Base-by-base conservation (phyloP, 495 filamentous ascomycete genomes). In the Cladorrhinum samala region DNA sequence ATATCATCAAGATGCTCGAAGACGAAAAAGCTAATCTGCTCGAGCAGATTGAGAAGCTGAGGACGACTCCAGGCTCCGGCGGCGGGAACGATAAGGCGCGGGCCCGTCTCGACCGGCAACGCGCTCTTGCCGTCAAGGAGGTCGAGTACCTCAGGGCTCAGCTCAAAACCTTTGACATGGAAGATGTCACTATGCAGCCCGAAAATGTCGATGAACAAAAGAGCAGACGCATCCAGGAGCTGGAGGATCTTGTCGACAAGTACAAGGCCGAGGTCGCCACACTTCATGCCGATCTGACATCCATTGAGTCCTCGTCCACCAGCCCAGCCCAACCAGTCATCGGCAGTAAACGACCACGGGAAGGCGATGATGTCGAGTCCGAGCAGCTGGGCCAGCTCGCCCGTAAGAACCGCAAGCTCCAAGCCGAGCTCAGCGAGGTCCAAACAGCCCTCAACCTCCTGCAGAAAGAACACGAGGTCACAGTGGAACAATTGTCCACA, bases 131-230 rank as follows among this genome's bases (percentile, higher is more conserved):
- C 3, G 69, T 89, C 18, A 95, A 95, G 61, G 94, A 99, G 65
- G 88, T 94, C 6, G 89, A 96, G 56, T 93, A 92, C 65, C 77
- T 99, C 7, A 86, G 94, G 14, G 92, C 87, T 3, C 93, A 99
- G 61, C 72, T 96, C 19, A 94, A 95, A 66, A 85, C 86, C 0
- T 95, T 91, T 52, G 92, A 96, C 55, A 80, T 83, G 20, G 94
- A 97, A 68, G 91, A 96, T 65, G 77, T 78, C 39, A 92, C 90
- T 1, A 86, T 95, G 71, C 83, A 91, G 51, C 77, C 83, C 2
- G 86, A 88, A 14, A 82, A 75, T 40, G 86, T 86, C 46, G 88
- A 97, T 59, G 80, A 85, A 52, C 79, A 84, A 49, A 95, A 91
- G 62, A 68, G 77, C 1, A 74, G 83, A 49, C 86, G 89, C 16